Evolutionary conservation across 2,329 filamentous ascomycete species (phyloP), one percentile per base, ranked within the genome.

Genomic region (Venturia pyrina): DNA sequence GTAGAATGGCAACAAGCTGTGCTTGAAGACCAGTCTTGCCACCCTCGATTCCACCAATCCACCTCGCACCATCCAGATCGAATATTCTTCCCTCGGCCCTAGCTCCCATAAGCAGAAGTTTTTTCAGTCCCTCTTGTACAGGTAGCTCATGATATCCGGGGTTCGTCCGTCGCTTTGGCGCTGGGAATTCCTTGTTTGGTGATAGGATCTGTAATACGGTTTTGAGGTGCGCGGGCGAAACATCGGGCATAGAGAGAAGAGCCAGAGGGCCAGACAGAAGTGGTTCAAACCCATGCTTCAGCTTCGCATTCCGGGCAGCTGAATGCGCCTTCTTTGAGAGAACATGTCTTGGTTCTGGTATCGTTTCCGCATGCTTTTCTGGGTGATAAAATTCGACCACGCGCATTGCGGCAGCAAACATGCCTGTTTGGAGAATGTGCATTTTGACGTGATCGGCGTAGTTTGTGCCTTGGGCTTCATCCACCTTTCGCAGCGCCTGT

Each of bases 61-160:
- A 90, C 72, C 82, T 85, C 37, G 82, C 81, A 65, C 89, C 89
- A 13, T 88, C 86, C 60, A 84, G 77, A 73, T 97, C 93, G 72
- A 96, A 93, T 41, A 91, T 85, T 75, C 87, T 88, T 68, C 90
- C 90, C 73, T 99, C 95, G 40, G 97, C 85, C 63, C 95, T 83
- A 17, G 93, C 93, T 64, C 92, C 95, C 17, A 99, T 79, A 43
- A 99, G 78, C 75, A 96, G 82, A 69, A 99, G 78, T 79, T 99
- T 99, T 72, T 91, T 87, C 70, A 99, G 75, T 8, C 90, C 95
- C 69, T 80, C 85, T 77, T 97, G 93, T 65, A 93, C 90, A 1
- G 82, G 76, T 0, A 86, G 82, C 66, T 97, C 93, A 75, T 96
- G 84, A 77, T 92, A 96, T 15, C 87, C 87, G 0, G 93, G 92